Evolutionary conservation across 2,329 filamentous ascomycete genomes (phyloP).

Genomic region (Colletotrichum noveboracense): DNA sequence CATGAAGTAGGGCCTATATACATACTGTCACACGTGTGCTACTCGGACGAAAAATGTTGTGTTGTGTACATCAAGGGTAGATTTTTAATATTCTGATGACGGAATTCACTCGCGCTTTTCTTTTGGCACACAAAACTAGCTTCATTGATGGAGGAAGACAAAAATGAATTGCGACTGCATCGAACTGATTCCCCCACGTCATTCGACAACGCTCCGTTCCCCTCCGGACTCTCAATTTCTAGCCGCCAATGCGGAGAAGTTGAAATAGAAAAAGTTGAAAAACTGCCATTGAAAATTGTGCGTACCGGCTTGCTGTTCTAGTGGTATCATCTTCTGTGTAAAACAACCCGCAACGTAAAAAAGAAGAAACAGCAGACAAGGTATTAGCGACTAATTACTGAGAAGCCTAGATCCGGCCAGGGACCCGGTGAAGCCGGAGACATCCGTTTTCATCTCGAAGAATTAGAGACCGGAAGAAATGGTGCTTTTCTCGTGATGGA

Average conservation of each 20-base stretch:
- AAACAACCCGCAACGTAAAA: constrained; percentile 19
- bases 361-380: constrained; percentile 4
- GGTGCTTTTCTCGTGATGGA: background rate
- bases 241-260: background rate
- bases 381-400: constrained; percentile 12
- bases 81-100: background rate
- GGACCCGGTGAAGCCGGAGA: background rate
- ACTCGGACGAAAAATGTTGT: background rate
- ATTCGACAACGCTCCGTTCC: background rate
- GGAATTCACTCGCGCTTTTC: background rate
- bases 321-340: constrained; percentile 25
- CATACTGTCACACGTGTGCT: background rate
- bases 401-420: constrained; percentile 2
- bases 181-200: background rate
- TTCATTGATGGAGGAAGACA: background rate
- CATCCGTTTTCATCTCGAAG: background rate
- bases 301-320: constrained; percentile 23
- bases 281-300: constrained; percentile 12
- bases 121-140: background rate
- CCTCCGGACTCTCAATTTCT: background rate
- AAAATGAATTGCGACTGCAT: background rate
- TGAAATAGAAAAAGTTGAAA: background rate
- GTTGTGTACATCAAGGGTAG: background rate
- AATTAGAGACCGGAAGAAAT: constrained; percentile 5
- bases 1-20: background rate